Percentiles rank a stretch among this genome's conserved stretches.
These are phyloP conservation scores for Calonectria naviculata DNA, from an alignment of 2,329 filamentous ascomycete genomes.

Conservation along the genomic window DNA sequence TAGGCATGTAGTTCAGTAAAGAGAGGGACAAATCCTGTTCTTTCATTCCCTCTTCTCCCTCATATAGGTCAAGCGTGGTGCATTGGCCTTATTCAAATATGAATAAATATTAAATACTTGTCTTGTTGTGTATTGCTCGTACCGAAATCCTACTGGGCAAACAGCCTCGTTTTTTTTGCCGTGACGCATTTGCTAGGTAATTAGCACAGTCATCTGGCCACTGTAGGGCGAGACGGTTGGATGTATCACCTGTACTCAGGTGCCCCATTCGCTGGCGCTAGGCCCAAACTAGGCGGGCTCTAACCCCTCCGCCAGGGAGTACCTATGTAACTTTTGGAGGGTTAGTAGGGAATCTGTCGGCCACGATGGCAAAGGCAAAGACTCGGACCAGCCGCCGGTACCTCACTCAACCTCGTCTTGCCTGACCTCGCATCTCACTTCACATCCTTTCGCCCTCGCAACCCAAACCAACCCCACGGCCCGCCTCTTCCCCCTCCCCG, in stretches of 20 bases:
- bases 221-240: slow-evolving; percentile 25
- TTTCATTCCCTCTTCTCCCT: neutral
- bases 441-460: slow-evolving; percentile 23
- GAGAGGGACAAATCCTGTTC: neutral
- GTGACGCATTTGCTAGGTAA: slow-evolving; percentile 7
- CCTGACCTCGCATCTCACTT: slow-evolving; percentile 30
- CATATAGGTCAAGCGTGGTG: neutral
- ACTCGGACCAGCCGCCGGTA: slow-evolving; percentile 41
- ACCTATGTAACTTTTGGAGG: slow-evolving; percentile 7
- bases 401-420: slow-evolving; percentile 34
- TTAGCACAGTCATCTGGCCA: slow-evolving; percentile 34
- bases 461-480: slow-evolving; percentile 19
- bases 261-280: slow-evolving; percentile 42
- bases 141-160: neutral
- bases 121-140: neutral
- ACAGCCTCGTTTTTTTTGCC: neutral
- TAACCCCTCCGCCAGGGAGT: slow-evolving; percentile 22
- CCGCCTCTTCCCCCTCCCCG: slow-evolving; percentile 25
- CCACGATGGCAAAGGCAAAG: slow-evolving; percentile 6
- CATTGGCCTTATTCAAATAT: neutral
- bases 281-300: slow-evolving; percentile 42
- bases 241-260: slow-evolving; percentile 29
- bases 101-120: neutral
- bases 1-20: neutral
- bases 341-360: neutral